These are phyloP conservation scores for Monascus ruber DNA, from an alignment of 2,329 filamentous ascomycete species.

Conservation along the genomic window DNA sequence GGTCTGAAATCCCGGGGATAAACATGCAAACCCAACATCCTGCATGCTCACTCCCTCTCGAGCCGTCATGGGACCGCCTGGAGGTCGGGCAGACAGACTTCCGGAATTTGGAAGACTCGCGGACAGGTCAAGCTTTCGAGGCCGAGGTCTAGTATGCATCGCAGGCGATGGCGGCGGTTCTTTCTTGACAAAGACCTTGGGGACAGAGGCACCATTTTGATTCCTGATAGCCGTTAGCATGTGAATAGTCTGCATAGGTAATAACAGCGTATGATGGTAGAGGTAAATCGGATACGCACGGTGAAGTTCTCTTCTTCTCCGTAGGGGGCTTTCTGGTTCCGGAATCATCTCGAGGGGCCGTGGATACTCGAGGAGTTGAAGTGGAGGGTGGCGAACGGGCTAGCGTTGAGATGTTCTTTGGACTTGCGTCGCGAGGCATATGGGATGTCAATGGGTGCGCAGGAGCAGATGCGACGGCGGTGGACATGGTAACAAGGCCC, in stretches of 20 bases:
- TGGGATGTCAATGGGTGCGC: constrained; percentile 34
- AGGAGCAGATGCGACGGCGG: constrained; percentile 36
- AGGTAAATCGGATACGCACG: constrained; percentile 12
- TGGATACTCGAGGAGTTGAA: constrained; percentile 22
- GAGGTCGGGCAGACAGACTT: constrained; percentile 53
- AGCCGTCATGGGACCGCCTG: constrained; percentile 57
- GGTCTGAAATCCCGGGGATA: constrained; percentile 91
- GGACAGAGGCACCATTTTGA: constrained; percentile 39
- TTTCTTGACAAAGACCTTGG: constrained; percentile 92
- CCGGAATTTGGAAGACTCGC: constrained; percentile 34
- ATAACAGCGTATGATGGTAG: neutral
- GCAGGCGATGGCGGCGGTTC: constrained; percentile 77
- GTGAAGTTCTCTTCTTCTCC: constrained; percentile 26
- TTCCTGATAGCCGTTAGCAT: constrained; percentile 14
- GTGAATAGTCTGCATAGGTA: neutral
- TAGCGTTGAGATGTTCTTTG: constrained; percentile 32
- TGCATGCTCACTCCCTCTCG: constrained; percentile 74
- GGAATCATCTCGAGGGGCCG: constrained; percentile 22
- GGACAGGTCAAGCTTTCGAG: constrained; percentile 35
- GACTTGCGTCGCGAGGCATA: constrained; percentile 33
- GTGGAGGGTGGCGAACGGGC: constrained; percentile 26
- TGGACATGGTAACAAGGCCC: constrained; percentile 30
- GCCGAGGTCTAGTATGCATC: constrained; percentile 41
- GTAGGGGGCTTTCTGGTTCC: constrained; percentile 21
- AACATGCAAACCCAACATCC: constrained; percentile 83